Conservation (phyloP, 2,329 filamentous ascomycete species). For the Pseudogymnoascus sp. region DNA sequence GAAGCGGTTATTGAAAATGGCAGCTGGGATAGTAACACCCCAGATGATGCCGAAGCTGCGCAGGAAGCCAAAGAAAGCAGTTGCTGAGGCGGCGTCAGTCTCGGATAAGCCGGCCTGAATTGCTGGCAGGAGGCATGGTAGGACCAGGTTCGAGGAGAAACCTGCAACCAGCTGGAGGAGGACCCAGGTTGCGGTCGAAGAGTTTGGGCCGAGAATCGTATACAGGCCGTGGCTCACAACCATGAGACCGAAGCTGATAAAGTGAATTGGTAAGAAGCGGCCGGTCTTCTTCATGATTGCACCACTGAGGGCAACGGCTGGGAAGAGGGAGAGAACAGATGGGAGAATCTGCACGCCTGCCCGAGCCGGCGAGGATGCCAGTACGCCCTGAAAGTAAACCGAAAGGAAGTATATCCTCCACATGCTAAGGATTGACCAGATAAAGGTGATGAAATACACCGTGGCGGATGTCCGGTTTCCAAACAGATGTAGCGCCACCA, state of each 20-base stretch:
- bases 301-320: slow-evolving; percentile 36
- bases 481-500: slow-evolving; percentile 39
- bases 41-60: slow-evolving; percentile 41
- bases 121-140: slow-evolving; percentile 37
- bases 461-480: slow-evolving; percentile 22
- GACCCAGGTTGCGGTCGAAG: slow-evolving; percentile 34
- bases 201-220: slow-evolving; percentile 32
- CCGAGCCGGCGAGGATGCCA: slow-evolving; percentile 33
- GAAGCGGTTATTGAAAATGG: slow-evolving; percentile 32
- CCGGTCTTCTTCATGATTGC: slow-evolving; percentile 32
- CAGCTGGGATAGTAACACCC: slow-evolving; percentile 38
- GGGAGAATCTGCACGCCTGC: slow-evolving; percentile 39
- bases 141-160: slow-evolving; percentile 35
- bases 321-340: slow-evolving; percentile 35
- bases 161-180: slow-evolving; percentile 36
- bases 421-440: slow-evolving; percentile 31
- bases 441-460: slow-evolving; percentile 27
- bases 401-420: slow-evolving; percentile 29
- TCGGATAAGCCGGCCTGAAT: slow-evolving; percentile 35
- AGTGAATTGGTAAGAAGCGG: slow-evolving; percentile 40
- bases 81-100: slow-evolving; percentile 24
- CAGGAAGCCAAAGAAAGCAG: slow-evolving; percentile 31
- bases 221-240: slow-evolving; percentile 31
- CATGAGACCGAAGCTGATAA: slow-evolving; percentile 32
- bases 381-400: slow-evolving; percentile 31